phyloP scores from a whole-genome alignment of 257 asterid genomes.

The Capsicum rhomboideum region DNA sequence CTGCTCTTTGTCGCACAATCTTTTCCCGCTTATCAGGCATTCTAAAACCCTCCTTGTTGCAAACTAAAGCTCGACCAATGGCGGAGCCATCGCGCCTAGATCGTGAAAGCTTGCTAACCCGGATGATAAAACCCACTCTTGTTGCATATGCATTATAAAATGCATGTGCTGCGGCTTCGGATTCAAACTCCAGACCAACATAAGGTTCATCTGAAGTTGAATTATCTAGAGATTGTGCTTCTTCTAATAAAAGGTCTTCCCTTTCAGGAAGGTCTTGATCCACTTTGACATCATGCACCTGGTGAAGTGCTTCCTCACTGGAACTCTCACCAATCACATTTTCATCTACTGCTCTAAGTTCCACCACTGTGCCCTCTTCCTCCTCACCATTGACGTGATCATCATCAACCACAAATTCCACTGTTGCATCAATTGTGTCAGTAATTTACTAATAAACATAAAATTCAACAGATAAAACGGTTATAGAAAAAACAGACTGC shows the following conservation, averaged over 20 bases:
- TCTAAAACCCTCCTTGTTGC: conserved; percentile 97
- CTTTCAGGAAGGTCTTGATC: conserved; percentile 61
- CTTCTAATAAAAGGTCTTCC: conserved; percentile 48
- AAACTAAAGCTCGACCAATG: conserved; percentile 94
- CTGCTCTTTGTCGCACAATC: conserved; percentile 83
- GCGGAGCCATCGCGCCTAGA: conserved; percentile 98
- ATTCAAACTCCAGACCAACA: conserved; percentile 86
- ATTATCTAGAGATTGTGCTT: conserved; percentile 44
- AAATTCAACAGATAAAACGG: not conserved
- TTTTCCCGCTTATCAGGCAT: conserved; percentile 92
- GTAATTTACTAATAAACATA: not conserved
- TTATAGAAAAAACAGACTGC: not conserved
- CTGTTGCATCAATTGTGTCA: conserved; percentile 4
- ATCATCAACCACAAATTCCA: conserved; percentile 86
- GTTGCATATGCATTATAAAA: conserved; percentile 86
- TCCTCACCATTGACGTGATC: conserved; percentile 63
- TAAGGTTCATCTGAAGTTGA: conserved; percentile 62
- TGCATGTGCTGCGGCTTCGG: conserved; percentile 93
- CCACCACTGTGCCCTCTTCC: conserved; percentile 60
- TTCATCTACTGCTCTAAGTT: conserved; percentile 39
- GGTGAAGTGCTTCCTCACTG: conserved; percentile 46
- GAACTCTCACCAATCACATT: conserved; percentile 50
- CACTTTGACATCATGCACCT: conserved; percentile 48
- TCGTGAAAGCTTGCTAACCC: conserved; percentile 98
- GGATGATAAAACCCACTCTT: conserved; percentile 75